These are phyloP conservation scores for Ceratobasidium sp. DNA, from an alignment of 1,284 basidiomycete genomes.

Conservation along the genomic window DNA sequence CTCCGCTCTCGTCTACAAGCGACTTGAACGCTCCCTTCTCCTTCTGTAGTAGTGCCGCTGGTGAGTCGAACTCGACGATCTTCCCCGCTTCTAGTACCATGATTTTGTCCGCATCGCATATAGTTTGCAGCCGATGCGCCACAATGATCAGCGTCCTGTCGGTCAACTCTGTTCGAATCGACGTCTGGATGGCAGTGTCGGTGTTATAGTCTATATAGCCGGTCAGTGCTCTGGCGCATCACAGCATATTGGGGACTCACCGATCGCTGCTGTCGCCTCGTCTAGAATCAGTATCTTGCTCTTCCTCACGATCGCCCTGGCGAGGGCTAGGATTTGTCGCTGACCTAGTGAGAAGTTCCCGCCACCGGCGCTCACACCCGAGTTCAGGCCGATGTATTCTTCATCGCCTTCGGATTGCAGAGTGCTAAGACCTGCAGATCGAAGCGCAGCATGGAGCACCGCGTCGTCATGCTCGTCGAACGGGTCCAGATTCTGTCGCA, in stretches of 20 bases:
- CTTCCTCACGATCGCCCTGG: conserved; percentile 57
- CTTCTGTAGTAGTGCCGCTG: conserved; percentile 54
- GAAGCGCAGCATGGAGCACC: conserved; percentile 60
- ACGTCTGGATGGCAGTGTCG: conserved; percentile 64
- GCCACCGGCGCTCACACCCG: conserved; percentile 65
- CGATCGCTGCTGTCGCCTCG: conserved; percentile 52
- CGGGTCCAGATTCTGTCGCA: conserved; percentile 71
- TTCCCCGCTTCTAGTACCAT: conserved; percentile 47
- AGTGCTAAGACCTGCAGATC: conserved; percentile 56
- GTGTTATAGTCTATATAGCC: conserved; percentile 50
- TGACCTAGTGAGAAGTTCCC: conserved; percentile 77
- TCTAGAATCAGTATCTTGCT: conserved; percentile 64
- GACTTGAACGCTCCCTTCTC: conserved; percentile 54
- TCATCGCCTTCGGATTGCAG: conserved; percentile 33
- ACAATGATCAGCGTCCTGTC: conserved; percentile 72
- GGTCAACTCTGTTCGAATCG: conserved; percentile 64
- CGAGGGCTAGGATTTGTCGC: conserved; percentile 59
- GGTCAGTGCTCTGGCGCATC: not conserved
- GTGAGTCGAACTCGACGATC: conserved; percentile 55
- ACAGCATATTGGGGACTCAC: not conserved
- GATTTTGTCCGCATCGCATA: conserved; percentile 69
- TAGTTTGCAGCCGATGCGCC: conserved; percentile 75
- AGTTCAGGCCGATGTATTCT: conserved; percentile 59
- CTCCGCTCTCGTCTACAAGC: conserved; percentile 56
- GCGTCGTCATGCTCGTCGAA: conserved; percentile 78